Conservation (phyloP, 108 stramenopile species). For the Conticribra guillardii region DNA sequence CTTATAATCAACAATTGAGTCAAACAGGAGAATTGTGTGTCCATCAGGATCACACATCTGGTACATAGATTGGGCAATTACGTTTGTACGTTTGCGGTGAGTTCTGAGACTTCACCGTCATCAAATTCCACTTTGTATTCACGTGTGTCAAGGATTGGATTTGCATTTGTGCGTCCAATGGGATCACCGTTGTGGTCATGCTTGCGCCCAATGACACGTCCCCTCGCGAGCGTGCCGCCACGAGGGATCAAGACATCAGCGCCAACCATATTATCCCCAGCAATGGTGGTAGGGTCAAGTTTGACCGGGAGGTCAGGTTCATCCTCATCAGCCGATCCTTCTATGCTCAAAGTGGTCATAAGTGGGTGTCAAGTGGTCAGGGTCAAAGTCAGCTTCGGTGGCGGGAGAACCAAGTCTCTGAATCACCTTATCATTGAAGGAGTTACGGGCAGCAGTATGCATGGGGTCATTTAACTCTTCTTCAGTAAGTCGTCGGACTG, state of each 20-base stretch:
- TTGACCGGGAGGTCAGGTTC: neutral
- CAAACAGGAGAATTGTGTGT: too few species aligned
- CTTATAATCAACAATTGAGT: too few species aligned
- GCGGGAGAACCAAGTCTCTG: neutral
- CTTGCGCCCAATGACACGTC: constrained; percentile 40
- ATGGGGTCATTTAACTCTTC: constrained; percentile 3
- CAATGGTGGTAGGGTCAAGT: neutral
- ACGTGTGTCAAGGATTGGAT: constrained; percentile 32
- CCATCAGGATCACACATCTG: constrained; percentile 37
- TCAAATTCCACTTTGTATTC: constrained; percentile 25
- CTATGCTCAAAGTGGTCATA: neutral
- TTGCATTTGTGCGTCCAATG: constrained; percentile 13
- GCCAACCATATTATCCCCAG: constrained; percentile 28
- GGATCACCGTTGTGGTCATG: too few species aligned
- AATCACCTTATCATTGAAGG: neutral
- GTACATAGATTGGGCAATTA: constrained; percentile 10
- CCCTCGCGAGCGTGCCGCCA: too few species aligned
- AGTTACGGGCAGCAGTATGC: neutral
- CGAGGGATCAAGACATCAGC: constrained; percentile 34
- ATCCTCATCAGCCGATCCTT: neutral
- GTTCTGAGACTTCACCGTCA: constrained; percentile 21
- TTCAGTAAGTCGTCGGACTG: neutral
- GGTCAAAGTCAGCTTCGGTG: neutral
- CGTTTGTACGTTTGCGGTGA: constrained; percentile 28
- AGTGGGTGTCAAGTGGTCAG: neutral